Evolutionary conservation across 1,284 basidiomycete genomes (phyloP), one percentile per base, ranked within the genome.

Genomic region (Singerocomus inundabilis): DNA sequence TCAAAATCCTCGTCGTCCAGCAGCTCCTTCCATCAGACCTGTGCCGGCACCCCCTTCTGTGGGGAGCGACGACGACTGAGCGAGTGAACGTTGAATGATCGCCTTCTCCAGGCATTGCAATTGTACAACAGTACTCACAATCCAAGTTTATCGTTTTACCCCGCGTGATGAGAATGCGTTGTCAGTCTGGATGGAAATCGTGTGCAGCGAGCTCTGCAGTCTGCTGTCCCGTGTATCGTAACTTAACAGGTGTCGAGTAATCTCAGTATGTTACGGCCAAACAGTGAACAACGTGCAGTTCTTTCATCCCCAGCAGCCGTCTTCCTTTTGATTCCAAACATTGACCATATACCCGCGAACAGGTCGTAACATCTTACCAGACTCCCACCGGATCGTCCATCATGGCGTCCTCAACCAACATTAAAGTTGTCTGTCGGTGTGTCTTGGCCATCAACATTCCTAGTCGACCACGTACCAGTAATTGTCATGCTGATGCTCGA

Each of bases 401-500:
- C 63, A 88, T 89, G 84, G 79, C 87, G 66, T 86, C 84, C 63
- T 77, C 79, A 54, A 91, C 83, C 59, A 92, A 92, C 66, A 91
- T 92, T 77, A 92, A 96, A 76, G 93, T 96, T 66, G 90, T 96
- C 60, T 96, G 93, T 79, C 90, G 93, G 91, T 93, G 63, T 62
- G 86, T 70, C 48, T 37, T 34, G 35, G 30, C 47, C 44, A 41
- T 47, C 41, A 37, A 18, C 36, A 29, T 16, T 26, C 35, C n/a
- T 36, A 25, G 32, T 46, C 44, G 15, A 41, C 38, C 49, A 33
- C 42, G 46, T 42, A 16, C 16, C 25, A 34, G 28, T 36, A 26
- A 25, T 35, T 42, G n/a, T 52, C 42, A 9, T 42, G 21, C 44
- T 52, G 44, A 61, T 35, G 26, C 25, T 30, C 52, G 32, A 25